Evolutionary conservation across 2,329 filamentous ascomycete genomes (phyloP).

Genomic region (Gnomoniopsis sp.): DNA sequence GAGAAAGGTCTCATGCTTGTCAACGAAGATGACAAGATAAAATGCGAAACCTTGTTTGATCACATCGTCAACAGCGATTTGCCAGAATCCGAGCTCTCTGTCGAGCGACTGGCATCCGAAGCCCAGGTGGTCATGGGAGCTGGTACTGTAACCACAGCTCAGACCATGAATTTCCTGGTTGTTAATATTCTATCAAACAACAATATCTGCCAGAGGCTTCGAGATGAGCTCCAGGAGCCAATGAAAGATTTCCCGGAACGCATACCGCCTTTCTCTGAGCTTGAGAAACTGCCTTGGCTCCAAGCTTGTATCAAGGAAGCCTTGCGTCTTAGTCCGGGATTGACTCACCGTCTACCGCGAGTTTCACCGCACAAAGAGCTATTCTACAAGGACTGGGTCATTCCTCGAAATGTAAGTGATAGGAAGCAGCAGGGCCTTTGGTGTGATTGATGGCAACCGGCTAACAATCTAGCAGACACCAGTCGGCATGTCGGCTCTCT

Average conservation of each 20-base stretch:
- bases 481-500: slow-evolving; percentile 1
- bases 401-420: neutral
- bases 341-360: neutral
- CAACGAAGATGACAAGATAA: slow-evolving; percentile 16
- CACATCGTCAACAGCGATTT: slow-evolving; percentile 27
- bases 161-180: slow-evolving; percentile 19
- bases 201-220: slow-evolving; percentile 14
- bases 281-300: slow-evolving; percentile 18
- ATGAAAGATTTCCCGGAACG: slow-evolving; percentile 23
- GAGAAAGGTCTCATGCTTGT: slow-evolving; percentile 20
- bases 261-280: slow-evolving; percentile 16
- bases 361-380: neutral
- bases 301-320: slow-evolving; percentile 21
- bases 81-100: slow-evolving; percentile 24
- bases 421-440: neutral
- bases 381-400: slow-evolving; percentile 1
- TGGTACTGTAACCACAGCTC: slow-evolving; percentile 30
- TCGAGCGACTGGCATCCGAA: slow-evolving; percentile 25
- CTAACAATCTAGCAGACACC: neutral
- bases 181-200: slow-evolving; percentile 23
- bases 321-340: neutral
- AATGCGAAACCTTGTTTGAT: slow-evolving; percentile 24
- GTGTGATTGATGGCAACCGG: neutral
- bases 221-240: slow-evolving; percentile 23
- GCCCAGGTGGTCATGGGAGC: slow-evolving; percentile 25